Conservation (phyloP, 2,329 filamentous ascomycete species). For the Teratosphaeria epicoccoides region DNA sequence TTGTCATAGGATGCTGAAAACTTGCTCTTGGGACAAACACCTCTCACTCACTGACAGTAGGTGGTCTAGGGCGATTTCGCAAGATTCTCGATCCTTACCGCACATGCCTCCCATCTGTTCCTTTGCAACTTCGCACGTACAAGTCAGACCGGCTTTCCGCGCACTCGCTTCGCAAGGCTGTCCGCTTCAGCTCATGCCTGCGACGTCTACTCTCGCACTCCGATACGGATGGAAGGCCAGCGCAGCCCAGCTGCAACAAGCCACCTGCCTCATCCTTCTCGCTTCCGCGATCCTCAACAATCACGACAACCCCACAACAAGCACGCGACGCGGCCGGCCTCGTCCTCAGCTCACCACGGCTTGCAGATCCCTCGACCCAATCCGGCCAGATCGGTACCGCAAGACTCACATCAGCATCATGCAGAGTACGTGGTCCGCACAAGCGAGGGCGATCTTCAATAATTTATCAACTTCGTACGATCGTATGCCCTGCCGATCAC, state of each 20-base stretch:
- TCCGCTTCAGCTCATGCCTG: neutral
- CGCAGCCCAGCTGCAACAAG: neutral
- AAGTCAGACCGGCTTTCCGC: neutral
- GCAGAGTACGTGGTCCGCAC: neutral
- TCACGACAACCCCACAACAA: too few relatives aligned
- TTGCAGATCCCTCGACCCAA: neutral
- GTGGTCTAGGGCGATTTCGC: neutral
- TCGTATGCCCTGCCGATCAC: too few relatives aligned
- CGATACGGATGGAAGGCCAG: neutral
- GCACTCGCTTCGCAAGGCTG: neutral
- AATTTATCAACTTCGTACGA: neutral
- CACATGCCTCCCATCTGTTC: too few relatives aligned
- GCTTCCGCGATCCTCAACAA: too few relatives aligned
- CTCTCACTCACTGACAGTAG: too few relatives aligned
- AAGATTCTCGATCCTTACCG: too few relatives aligned
- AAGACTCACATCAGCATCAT: too few relatives aligned
- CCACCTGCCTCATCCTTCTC: too few relatives aligned
- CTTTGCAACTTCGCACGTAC: neutral
- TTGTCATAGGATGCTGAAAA: too few relatives aligned
- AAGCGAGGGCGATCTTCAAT: neutral
- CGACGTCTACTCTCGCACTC: neutral
- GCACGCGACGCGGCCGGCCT: too few relatives aligned
- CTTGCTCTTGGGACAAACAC: too few relatives aligned
- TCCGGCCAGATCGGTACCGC: too few relatives aligned
- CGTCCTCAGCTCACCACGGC: neutral